Evolutionary conservation across 805 yeast species (phyloP), one percentile per base, ranked within the genome.

Genomic region (Yamadazyma olivae): DNA sequence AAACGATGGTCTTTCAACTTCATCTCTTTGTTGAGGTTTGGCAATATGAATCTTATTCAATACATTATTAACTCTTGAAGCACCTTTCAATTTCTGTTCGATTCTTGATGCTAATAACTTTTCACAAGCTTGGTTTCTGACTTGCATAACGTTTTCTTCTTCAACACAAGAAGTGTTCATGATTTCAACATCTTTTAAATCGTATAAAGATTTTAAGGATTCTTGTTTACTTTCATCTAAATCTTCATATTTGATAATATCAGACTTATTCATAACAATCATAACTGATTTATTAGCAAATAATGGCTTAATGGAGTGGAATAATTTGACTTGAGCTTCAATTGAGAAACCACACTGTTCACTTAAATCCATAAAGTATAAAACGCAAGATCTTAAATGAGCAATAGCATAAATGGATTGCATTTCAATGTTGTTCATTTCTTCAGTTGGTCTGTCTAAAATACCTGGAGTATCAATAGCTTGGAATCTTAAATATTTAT

Each of bases 391-490:
- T 61, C 98, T 80, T 64, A 93, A 78, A 67, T 93, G 99, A 22
- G 99, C 99, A 73, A 93, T 89, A 44, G 99, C 99, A 56, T 93
- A 93, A 56, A 93, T 93, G 33, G 95, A 85, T 71, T 93, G 99
- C 99, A 93, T 93, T 72, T 93, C 99, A 64, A 93, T 93, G 67
- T 93, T 93, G 74, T 93, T 93, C 99, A 93, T 93, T 61, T 93
- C 99, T 66, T 93, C 99, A 30, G 97, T 89, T 42, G 99, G 99
- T 64, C 98, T 81, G 67, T 93, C 99, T 61, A 93, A 74, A 54
- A 93, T 90, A 72, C 99, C 99, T 22, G 99, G 99, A 25, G 99
- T 93, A 67, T 93, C 99, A 57, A 93, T 93, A 38, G 98, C 99
- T 72, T 93, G 99, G 73, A 93, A 93, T 57, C 99, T 77, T 57